Evolutionary conservation across 2,329 filamentous ascomycete genomes (phyloP), one percentile per base, ranked within the genome.

Genomic region (Hymenoscyphus salicellus): DNA sequence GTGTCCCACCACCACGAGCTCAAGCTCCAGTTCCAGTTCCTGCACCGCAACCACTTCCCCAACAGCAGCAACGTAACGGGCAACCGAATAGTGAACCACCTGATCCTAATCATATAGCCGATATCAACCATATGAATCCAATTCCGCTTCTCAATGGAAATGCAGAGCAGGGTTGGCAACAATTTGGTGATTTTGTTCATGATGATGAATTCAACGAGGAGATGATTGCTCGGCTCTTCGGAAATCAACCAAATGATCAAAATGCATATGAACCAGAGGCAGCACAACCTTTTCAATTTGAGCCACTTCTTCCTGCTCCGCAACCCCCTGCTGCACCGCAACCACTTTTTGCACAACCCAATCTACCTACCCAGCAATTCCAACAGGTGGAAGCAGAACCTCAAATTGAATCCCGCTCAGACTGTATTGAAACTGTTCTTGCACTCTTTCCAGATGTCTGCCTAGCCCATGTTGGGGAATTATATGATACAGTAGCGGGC

Each of bases 391-490:
- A 17, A 41, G 26, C 43, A 38, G 58, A 60, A 43, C 38, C 33
- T 28, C 38, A 57, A 2, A 49, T 60, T 26, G 66, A 69, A 43
- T 57, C 67, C 26, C 59, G 59, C 46, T 57, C 36, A n/a, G 66
- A 68, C 55, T 70, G 76, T 59, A 71, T 81, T 20, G 66, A 69
- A 8, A 71, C 74, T n/a, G 70, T 83, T 20, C 43, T 79, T 4
- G 71, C 73, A 11, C 69, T 83, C 8, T 83, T 84, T 62, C 82
- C 82, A 8, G 80, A 79, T 58, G 80, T 83, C 49, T 78, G 77
- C 62, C 76, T 73, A 26, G 71, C 77, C 11, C 77, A 80, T 69
- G 76, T 83, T 26, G 68, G 68, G 11, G 68, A 72, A 17, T 69
- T 81, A n/a, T 80, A 78, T 64, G 66, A 74, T 26, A 68, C 65